Base-by-base conservation (phyloP, 495 filamentous ascomycete species). In the Parathielavia appendiculata region DNA sequence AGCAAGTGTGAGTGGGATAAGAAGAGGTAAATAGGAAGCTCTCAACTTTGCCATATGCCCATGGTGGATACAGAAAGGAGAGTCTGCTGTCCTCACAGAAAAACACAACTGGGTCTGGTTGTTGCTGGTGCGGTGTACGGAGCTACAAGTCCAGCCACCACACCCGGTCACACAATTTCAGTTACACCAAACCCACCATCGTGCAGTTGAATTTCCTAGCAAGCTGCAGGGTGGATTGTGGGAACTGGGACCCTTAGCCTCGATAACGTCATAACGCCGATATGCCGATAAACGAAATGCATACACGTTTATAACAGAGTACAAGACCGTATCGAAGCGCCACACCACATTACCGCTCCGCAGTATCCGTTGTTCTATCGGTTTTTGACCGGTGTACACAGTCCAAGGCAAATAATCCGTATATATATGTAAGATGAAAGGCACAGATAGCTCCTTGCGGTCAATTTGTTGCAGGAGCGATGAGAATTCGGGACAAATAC, bases 111-210 rank as follows among this genome's bases (percentile, higher is more conserved):
- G 11, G 23, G 32, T 45, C 44, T 1, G 4, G 36, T 16, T 13
- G 34, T 26, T 56, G 12, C 17, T 45, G 9, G 20, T 45, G 32
- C 14, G 44, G 22, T 32, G 34, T 48, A 26, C n/a, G n/a, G n/a
- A n/a, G n/a, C n/a, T n/a, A n/a, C 35, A 7, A 48, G 36, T 8
- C 17, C 10, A 23, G 23, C 23, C 20, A 1, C 44, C n/a, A 17
- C 41, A 23, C 36, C 54, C 23, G 54, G 45, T 50, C 22, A 35
- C 54, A 57, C 54, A 50, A 49, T 56, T 56, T 40, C 34, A 16
- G 1, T 22, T 12, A 5, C 48, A 41, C 52, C 41, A 11, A 54
- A 22, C 26, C 32, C 30, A 47, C 53, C 32, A 16, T 12, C 41
- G 11, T 20, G 43, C 41, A 38, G 51, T 53, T n/a, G 53, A 47